phyloP scores from a whole-genome alignment of 208 protist species.

The Trichomonas gallinae region DNA sequence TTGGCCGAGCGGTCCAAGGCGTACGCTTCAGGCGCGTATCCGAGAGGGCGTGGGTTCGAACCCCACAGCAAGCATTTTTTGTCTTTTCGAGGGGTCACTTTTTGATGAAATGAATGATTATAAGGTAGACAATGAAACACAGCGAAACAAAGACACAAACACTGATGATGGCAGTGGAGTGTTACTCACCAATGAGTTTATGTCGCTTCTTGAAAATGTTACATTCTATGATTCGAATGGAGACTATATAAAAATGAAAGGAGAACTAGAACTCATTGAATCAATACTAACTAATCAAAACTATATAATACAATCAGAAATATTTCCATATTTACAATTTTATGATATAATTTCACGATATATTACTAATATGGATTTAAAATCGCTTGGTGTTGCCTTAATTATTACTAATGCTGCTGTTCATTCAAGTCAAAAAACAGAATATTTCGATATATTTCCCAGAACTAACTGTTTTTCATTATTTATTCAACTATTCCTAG shows the following conservation, averaged over 20 bases:
- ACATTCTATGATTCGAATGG: not conserved
- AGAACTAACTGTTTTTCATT: not conserved
- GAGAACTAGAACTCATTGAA: not conserved
- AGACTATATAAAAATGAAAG: not conserved
- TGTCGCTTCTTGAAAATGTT: not conserved
- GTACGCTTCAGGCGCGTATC: not conserved
- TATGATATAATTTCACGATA: not conserved
- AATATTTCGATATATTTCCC: not conserved
- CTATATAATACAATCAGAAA: not conserved
- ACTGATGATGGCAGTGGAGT: not conserved
- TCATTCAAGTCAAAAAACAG: not conserved
- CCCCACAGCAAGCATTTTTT: not conserved
- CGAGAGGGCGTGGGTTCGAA: not conserved
- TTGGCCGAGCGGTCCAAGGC: not conserved
- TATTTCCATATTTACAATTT: not conserved
- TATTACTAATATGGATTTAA: not conserved
- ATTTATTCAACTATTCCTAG: not conserved
- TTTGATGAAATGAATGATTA: not conserved
- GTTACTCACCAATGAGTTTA: not conserved
- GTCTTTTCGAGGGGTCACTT: not conserved
- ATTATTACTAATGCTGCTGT: not conserved
- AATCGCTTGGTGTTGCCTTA: not conserved
- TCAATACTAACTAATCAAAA: not conserved
- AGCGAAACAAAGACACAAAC: not conserved
- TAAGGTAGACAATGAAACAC: not conserved